Percentiles rank a stretch among this genome's conserved stretches.
These are phyloP conservation scores for Aspergillus candidus DNA, from an alignment of 2,329 filamentous ascomycete species.

Conservation along the genomic window DNA sequence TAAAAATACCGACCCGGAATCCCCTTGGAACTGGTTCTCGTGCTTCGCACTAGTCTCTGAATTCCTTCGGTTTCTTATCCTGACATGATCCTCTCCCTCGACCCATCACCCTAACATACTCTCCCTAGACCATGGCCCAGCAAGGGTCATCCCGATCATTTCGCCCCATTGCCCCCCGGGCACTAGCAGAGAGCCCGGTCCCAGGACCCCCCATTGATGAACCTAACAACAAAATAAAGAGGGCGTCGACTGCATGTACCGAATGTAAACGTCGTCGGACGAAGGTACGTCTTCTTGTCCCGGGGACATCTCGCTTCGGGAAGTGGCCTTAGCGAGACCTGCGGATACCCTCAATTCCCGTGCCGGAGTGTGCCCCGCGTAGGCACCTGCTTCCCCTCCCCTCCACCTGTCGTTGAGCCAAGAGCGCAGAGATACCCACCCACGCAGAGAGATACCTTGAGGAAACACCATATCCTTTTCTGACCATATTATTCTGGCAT, in stretches of 20 bases:
- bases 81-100: neutral
- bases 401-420: too few species aligned
- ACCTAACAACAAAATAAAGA: slow-evolving; percentile 20
- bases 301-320: too few species aligned
- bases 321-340: too few species aligned
- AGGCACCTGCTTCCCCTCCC: too few species aligned
- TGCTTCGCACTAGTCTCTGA: neutral
- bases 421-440: too few species aligned
- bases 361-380: too few species aligned
- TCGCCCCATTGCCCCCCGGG: slow-evolving; percentile 29
- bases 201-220: slow-evolving; percentile 23
- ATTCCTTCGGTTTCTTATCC: slow-evolving; percentile 2
- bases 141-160: slow-evolving; percentile 19
- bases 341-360: too few species aligned
- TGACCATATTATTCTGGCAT: neutral
- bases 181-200: slow-evolving; percentile 12
- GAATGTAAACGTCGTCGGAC: slow-evolving; percentile 35
- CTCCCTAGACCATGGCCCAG: slow-evolving; percentile 22
- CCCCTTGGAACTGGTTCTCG: neutral
- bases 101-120: slow-evolving; percentile 1
- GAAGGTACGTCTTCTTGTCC: slow-evolving; percentile 23
- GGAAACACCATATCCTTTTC: neutral
- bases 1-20: slow-evolving; percentile 1
- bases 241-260: slow-evolving; percentile 33
- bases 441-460: too few species aligned